These are phyloP conservation scores for Bryum argenteum DNA, from an alignment of 225 moss, liverwort and hornwort genomes.

Conservation along the genomic window DNA sequence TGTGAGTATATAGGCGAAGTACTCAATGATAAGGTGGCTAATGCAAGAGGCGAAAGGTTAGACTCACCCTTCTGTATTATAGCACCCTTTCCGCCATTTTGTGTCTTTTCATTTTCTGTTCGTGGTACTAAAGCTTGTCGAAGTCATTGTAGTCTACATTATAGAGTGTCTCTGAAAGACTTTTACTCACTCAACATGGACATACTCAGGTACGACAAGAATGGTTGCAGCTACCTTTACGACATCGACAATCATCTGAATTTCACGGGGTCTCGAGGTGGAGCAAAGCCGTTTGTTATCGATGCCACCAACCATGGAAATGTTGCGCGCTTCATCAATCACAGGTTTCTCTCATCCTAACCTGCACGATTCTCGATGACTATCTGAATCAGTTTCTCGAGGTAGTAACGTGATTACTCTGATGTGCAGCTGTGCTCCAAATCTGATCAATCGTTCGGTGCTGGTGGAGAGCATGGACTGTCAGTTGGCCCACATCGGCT, in stretches of 20 bases:
- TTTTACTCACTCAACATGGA: conserved; percentile 1
- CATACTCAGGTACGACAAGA: conserved; percentile 65
- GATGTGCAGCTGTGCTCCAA: conserved; percentile 73
- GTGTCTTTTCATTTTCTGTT: background rate
- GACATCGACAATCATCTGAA: conserved; percentile 79
- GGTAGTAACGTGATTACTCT: background rate
- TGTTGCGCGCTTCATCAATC: conserved; percentile 87
- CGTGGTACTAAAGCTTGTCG: background rate
- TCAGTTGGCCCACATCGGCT: conserved; percentile 88
- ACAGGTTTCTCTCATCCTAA: conserved; percentile 45
- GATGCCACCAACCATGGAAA: conserved; percentile 82
- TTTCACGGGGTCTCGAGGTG: conserved; percentile 40
- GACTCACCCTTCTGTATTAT: background rate
- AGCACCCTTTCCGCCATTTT: conserved; percentile 2
- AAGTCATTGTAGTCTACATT: background rate
- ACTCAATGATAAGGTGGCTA: conserved; percentile 65
- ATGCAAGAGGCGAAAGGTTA: conserved; percentile 74
- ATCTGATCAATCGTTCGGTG: conserved; percentile 78
- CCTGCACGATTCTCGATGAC: background rate
- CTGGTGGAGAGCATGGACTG: conserved; percentile 90
- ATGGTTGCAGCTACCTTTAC: conserved; percentile 79
- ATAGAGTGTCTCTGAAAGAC: background rate
- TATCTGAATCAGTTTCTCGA: background rate
- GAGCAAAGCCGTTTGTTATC: conserved; percentile 74
- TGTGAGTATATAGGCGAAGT: conserved; percentile 91